Base-by-base conservation (phyloP, 441 rosid species). In the Eugenia klotzschiana region DNA sequence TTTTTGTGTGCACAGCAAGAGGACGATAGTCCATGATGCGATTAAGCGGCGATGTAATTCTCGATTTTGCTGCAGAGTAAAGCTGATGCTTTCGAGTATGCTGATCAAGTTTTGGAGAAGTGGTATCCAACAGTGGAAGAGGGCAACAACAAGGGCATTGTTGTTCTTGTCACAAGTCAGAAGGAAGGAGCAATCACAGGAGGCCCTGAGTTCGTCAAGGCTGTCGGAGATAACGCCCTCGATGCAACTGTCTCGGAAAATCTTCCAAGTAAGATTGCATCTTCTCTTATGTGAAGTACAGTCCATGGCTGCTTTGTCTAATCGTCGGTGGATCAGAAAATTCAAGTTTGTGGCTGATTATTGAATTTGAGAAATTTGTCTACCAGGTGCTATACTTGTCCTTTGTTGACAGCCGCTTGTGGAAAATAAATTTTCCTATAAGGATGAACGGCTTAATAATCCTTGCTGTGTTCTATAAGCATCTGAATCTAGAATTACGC, bases 1-100 rank as follows among this genome's bases (percentile, higher is more conserved):
- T 26, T 57, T 57, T 15, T 57, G 69, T 13, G 69, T 2, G 33
- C 69, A 57, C 27, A n/a, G 60, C 27, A 9, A 37, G 77, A 69
- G 77, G 49, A 69, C 9, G 25, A 37, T 20, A 5, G 15, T 37
- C 20, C 25, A 69, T 69, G 15, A 37, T 37, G 77, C 22, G 77
- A 69, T 37, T 33, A 37, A 18, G 49, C 2, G 77, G 77, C 2
- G 2, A 69, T 20, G 15, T 69, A 64, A 64, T 20, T 69, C 49
- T 10, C 22, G 7, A 69, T 79, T 88, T 84, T 82, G 80, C 51
- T 87, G 90, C 92, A 96, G 99, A 96, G 97, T 90, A 96, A 96
- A 89, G 99, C 99, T 84, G 99, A 96, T 93, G 99, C 99, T 43
- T 96, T 95, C 82, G 99, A 96, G 94, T 95, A 92, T 86, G 98